These are phyloP conservation scores for Epichloe typhina DNA, from an alignment of 2,329 filamentous ascomycete species.

Conservation along the genomic window DNA sequence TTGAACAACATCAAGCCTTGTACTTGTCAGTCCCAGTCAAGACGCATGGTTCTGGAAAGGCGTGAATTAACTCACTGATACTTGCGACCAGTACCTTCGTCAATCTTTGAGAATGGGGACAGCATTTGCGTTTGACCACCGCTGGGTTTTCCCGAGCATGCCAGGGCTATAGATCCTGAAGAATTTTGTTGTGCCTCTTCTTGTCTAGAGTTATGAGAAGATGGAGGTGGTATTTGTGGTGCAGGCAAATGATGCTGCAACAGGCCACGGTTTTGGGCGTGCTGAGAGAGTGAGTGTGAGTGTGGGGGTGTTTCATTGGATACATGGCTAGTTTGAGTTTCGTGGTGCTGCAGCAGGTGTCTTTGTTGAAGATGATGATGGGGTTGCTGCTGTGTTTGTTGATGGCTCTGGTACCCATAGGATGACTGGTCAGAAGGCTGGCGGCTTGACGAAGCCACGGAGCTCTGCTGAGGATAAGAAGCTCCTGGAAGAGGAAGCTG, in stretches of 20 bases:
- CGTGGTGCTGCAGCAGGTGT: constrained; percentile 11
- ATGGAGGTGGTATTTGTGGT: constrained; percentile 8
- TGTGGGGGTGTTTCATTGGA: constrained; percentile 7
- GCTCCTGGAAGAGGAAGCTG: constrained; percentile 15
- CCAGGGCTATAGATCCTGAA: background rate
- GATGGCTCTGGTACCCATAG: constrained; percentile 6
- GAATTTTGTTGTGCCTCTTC: constrained; percentile 10
- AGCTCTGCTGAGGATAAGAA: constrained; percentile 12
- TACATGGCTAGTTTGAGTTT: constrained; percentile 1
- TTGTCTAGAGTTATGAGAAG: constrained; percentile 9
- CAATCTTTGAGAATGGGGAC: constrained; percentile 20
- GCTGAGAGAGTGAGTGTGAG: constrained; percentile 9
- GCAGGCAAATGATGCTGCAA: constrained; percentile 2
- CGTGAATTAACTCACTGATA: constrained; percentile 17
- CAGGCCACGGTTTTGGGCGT: constrained; percentile 2
- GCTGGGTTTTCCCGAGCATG: constrained; percentile 9
- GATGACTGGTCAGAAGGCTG: constrained; percentile 2
- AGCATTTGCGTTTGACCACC: constrained; percentile 10
- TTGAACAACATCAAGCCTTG: constrained; percentile 67
- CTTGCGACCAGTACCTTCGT: constrained; percentile 20
- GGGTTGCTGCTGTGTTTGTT: constrained; percentile 3
- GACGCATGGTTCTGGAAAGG: background rate
- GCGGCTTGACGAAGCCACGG: constrained; percentile 14
- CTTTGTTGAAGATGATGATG: constrained; percentile 3
- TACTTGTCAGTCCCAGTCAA: constrained; percentile 8